A percentile compares a stretch with the other conserved stretches of the same genome.
phyloP scores from a whole-genome alignment of 495 filamentous ascomycete genomes.

The Lophium mytilinum region DNA sequence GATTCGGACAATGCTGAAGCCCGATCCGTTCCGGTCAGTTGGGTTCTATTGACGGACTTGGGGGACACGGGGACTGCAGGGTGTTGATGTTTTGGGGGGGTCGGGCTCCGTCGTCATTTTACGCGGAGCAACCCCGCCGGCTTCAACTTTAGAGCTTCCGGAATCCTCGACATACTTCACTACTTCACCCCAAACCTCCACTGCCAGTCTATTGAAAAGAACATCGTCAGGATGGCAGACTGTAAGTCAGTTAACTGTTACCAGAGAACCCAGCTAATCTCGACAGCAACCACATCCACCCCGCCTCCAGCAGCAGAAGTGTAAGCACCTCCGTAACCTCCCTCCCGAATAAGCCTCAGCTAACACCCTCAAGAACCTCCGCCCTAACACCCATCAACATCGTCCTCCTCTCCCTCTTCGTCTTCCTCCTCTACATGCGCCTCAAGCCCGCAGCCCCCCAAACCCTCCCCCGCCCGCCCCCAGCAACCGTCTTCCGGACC shows the following conservation, averaged over 20 bases:
- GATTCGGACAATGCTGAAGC: too few species aligned
- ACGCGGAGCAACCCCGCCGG: neutral
- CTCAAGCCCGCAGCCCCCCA: slow-evolving; percentile 43
- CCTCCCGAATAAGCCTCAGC: neutral
- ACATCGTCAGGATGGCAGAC: slow-evolving; percentile 11
- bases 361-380: slow-evolving; percentile 20
- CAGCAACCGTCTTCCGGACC: slow-evolving; percentile 76
- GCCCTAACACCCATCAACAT: slow-evolving; percentile 31
- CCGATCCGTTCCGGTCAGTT: too few species aligned
- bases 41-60: too few species aligned
- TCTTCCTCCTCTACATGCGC: slow-evolving; percentile 43
- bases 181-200: neutral
- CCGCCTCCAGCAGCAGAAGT: slow-evolving; percentile 20
- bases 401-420: slow-evolving; percentile 34
- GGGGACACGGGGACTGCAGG: neutral
- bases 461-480: slow-evolving; percentile 58
- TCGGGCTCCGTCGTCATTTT: neutral
- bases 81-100: neutral
- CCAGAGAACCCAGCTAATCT: neutral
- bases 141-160: neutral
- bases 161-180: neutral
- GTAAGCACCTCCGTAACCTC: slow-evolving; percentile 12
- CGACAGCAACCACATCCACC: slow-evolving; percentile 2
- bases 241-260: slow-evolving; percentile 5
- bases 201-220: neutral